A percentile compares a stretch with the other conserved stretches of the same genome.
These are phyloP conservation scores for Vitis cinerea DNA, from an alignment of 164 flowering plant genomes.

Conservation along the genomic window DNA sequence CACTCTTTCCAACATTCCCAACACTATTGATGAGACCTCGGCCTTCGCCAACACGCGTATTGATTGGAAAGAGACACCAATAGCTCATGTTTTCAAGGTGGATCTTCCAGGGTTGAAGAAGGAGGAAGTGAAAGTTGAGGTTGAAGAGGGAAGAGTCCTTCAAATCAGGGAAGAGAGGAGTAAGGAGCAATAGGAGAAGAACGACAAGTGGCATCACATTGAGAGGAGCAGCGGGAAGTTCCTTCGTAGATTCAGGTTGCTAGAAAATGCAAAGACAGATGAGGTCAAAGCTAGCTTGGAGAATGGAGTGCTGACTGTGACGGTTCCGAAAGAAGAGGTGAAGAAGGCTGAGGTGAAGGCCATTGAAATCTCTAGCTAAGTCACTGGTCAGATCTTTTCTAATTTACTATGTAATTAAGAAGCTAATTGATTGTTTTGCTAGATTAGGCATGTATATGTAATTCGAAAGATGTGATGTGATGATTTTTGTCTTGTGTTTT, in stretches of 20 bases:
- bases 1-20: not conserved
- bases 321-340: conserved; percentile 25
- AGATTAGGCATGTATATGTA: no score
- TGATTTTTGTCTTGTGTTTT: no score
- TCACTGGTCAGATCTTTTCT: not conserved
- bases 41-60: conserved; percentile 13
- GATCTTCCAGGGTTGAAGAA: conserved; percentile 25
- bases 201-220: no score
- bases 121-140: conserved; percentile 29
- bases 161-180: conserved; percentile 27
- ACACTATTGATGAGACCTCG: not conserved
- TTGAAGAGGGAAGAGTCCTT: conserved; percentile 22
- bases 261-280: no score
- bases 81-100: conserved; percentile 14
- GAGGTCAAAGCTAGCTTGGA: conserved; percentile 18
- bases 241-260: no score
- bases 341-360: conserved; percentile 23
- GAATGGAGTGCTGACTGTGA: conserved; percentile 19
- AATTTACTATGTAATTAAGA: no score
- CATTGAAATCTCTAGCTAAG: conserved; percentile 21
- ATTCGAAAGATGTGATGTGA: no score
- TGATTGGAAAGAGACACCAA: conserved; percentile 24
- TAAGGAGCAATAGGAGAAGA: conserved; percentile 20
- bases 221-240: no score
- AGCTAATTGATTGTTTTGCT: no score